Conservation (phyloP, 352 stramenopile species). For the Phytophthora idaei region DNA sequence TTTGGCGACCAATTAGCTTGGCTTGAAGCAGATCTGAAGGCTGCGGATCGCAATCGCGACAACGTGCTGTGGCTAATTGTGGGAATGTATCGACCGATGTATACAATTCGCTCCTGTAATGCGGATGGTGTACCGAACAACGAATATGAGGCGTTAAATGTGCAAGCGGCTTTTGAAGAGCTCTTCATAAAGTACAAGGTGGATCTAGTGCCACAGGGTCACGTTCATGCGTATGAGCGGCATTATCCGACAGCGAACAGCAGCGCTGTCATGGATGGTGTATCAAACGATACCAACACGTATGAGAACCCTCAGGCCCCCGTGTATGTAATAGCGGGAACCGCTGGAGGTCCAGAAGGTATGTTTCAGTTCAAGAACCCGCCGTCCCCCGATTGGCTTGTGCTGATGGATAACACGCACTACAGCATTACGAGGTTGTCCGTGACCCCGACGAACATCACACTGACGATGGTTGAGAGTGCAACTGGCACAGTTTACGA, state of each 20-base stretch:
- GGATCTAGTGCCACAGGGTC: constrained; percentile 55
- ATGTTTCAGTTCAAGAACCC: constrained; percentile 33
- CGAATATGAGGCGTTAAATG: constrained; percentile 23
- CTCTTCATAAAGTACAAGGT: constrained; percentile 69
- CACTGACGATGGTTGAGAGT: constrained; percentile 38
- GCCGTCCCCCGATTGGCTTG: constrained; percentile 38
- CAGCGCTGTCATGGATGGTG: constrained; percentile 42
- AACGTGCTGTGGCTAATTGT: constrained; percentile 63
- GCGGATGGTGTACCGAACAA: constrained; percentile 20
- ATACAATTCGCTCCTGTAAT: constrained; percentile 42
- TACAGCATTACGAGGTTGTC: constrained; percentile 40
- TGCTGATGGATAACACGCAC: constrained; percentile 34
- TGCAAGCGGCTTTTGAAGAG: constrained; percentile 60
- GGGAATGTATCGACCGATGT: constrained; percentile 58
- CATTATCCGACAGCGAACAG: constrained; percentile 49
- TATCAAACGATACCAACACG: constrained; percentile 42
- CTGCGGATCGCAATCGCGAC: constrained; percentile 46
- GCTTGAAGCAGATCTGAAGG: constrained; percentile 60
- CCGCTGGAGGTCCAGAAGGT: constrained; percentile 40
- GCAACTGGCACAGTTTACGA: constrained; percentile 32
- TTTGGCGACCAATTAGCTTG: constrained; percentile 57
- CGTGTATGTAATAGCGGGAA: constrained; percentile 53
- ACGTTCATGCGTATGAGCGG: constrained; percentile 64
- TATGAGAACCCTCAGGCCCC: constrained; percentile 56
- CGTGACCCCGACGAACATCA: constrained; percentile 40